Evolutionary conservation across 805 yeast species (phyloP), one percentile per base, ranked within the genome.

Genomic region (Kodamaea sagamina): DNA sequence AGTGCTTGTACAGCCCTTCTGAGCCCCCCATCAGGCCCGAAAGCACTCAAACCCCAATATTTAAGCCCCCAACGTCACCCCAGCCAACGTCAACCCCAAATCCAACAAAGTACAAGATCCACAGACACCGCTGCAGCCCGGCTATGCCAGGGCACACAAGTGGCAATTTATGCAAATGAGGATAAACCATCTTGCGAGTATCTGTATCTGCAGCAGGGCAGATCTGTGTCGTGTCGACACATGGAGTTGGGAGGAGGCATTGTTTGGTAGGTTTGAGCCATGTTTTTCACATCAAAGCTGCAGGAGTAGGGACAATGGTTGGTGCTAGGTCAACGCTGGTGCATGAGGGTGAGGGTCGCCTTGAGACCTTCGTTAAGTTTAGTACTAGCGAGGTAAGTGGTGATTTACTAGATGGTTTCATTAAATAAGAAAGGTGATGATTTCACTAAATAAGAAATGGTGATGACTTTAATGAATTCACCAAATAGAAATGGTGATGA

Each of bases 131-230:
- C 17, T 29, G 34, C 34, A 29, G 17, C 12, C n/a, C 10, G 34
- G 34, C 34, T 29, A 29, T 13, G 15, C 15, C 19, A 13, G 6
- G 9, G 19, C 9, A 17, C 34, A 29, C 34, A 29, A 29, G 9
- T 19, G n/a, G 4, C 6, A 15, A 29, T 29, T 15, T 29, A 17
- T 29, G 34, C 34, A 15, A 29, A 29, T 13, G 19, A 17, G 34
- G 34, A 29, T 13, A 29, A 12, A 12, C 17, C 15, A 29, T 10
- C 34, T 29, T n/a, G 34, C 34, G 17, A 29, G 24, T 21, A 29
- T 29, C 34, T 29, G 34, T 29, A n/a, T 8, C 17, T 15, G 34
- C 34, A 29, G 34, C 34, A 29, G 4, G 17, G 34, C 18, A 29
- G 34, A 29, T 29, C 34, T 29, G 34, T 19, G 15, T 19, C 34